These are phyloP conservation scores for Arthrocladium fulminans DNA, from an alignment of 2,329 filamentous ascomycete species.

Conservation along the genomic window DNA sequence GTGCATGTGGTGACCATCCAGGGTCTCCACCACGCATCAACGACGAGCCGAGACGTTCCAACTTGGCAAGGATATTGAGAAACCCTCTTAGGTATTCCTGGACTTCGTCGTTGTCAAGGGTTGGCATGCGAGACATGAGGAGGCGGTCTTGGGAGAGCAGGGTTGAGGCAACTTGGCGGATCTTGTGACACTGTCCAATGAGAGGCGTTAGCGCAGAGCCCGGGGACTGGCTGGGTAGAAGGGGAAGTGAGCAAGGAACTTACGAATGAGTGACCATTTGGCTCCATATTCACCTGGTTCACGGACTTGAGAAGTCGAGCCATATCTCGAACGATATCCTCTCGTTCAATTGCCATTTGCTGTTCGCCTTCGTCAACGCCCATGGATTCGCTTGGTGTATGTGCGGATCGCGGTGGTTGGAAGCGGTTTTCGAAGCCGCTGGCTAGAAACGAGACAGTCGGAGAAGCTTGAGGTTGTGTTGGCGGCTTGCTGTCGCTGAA, in stretches of 20 bases:
- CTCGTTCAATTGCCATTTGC: conserved; percentile 63
- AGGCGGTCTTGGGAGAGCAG: conserved; percentile 56
- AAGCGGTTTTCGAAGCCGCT: conserved; percentile 18
- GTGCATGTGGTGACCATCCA: neutral
- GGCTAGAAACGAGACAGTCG: conserved; percentile 16
- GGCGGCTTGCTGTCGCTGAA: conserved; percentile 14
- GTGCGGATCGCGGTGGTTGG: conserved; percentile 12
- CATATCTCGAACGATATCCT: conserved; percentile 72
- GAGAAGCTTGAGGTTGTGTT: conserved; percentile 17
- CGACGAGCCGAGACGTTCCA: conserved; percentile 53
- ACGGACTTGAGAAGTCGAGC: conserved; percentile 67
- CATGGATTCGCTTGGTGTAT: conserved; percentile 21
- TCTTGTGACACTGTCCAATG: conserved; percentile 62
- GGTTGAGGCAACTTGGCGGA: conserved; percentile 73
- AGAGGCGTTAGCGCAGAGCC: conserved; percentile 12
- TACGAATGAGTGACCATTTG: conserved; percentile 57
- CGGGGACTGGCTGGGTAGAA: neutral
- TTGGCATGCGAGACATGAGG: conserved; percentile 41
- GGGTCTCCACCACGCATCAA: conserved; percentile 5
- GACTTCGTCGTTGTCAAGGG: conserved; percentile 45
- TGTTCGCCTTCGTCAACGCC: conserved; percentile 26
- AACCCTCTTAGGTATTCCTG: conserved; percentile 63
- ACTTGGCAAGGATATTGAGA: conserved; percentile 62
- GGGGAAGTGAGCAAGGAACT: conserved; percentile 27
- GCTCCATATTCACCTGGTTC: conserved; percentile 76